phyloP scores from a whole-genome alignment of 2,329 filamentous ascomycete genomes.

The Ilyonectria mors-panacis region DNA sequence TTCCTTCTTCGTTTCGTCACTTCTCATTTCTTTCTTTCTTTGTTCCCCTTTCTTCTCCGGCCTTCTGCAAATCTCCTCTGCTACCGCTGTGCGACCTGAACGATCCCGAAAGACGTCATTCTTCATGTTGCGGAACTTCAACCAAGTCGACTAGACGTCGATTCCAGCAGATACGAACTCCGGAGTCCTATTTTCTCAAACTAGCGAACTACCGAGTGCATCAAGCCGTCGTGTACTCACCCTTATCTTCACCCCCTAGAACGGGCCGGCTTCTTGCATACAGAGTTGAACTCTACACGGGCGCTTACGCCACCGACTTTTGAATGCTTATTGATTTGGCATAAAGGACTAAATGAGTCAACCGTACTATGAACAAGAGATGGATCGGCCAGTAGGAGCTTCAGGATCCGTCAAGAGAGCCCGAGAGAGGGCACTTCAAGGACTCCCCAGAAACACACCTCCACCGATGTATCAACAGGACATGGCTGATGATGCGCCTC shows the following conservation, averaged over 20 bases:
- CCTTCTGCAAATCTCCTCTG: constrained; percentile 36
- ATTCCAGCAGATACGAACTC: constrained; percentile 42
- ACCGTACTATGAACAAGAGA: constrained; percentile 67
- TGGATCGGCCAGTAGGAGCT: constrained; percentile 61
- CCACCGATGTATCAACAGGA: constrained; percentile 41
- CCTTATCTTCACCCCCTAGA: constrained; percentile 30
- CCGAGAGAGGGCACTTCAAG: constrained; percentile 66
- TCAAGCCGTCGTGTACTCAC: constrained; percentile 37
- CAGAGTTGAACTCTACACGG: constrained; percentile 40
- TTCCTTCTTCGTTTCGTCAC: constrained; percentile 34
- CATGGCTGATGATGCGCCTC: constrained; percentile 47
- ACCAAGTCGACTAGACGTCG: constrained; percentile 41
- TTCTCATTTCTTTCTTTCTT: constrained; percentile 18
- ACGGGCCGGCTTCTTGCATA: constrained; percentile 43
- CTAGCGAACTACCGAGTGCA: constrained; percentile 24
- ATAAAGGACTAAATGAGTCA: constrained; percentile 66
- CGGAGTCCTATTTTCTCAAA: constrained; percentile 31
- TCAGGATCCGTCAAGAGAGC: constrained; percentile 69
- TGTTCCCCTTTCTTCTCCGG: constrained; percentile 19
- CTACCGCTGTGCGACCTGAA: constrained; percentile 42
- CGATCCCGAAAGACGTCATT: constrained; percentile 34
- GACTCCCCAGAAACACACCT: constrained; percentile 47
- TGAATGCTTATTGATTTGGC: constrained; percentile 40
- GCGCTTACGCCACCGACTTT: constrained; percentile 34
- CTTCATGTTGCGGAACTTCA: constrained; percentile 46